Base-by-base conservation (phyloP, 1,284 basidiomycete species). In the Austroboletus rostrupii region DNA sequence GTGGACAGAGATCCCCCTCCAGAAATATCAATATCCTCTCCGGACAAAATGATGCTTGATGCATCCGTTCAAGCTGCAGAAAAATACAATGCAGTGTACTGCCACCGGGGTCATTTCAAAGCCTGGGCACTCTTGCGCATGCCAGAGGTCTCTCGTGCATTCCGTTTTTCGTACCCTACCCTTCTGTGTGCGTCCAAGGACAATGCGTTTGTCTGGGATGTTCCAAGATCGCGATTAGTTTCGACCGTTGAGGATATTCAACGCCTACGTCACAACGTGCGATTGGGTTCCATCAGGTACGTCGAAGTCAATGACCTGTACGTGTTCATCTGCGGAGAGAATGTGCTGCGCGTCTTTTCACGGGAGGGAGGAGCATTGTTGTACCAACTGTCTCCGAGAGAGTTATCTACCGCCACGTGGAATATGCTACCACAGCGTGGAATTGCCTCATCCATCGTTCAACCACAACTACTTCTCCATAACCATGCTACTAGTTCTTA, bases 101-200 rank as follows among this genome's bases (percentile, higher is more conserved):
- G 41, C 38, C 49, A 38, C 3, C 62, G 67, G 13, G 81, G 79
- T 0, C 77, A 75, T 53, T 86, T 87, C 60, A 69, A 62, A 43
- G 78, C 85, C 0, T 84, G 81, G 77, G 77, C 79, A 0, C 64
- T 81, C 14, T 65, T 87, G 49, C 48, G 59, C 2, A 66, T 76
- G 43, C 76, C 79, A 6, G 71, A 73, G 36, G 36, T 43, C 8
- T 77, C 78, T 3, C 69, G 72, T 2, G 85, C 85, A 1, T 88
- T 78, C 61, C 79, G 86, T 6, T 80, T 87, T 55, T 80, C 81
- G 5, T 85, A 82, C 58, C 86, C 87, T 1, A 78, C 73, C 5
- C 69, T 90, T 5, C 65, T 85, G 2, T 76, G 79, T 3, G 74
- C 75, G 1, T 67, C 68, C 23, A 58, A 65, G 1, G 61, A 70